Conservation (phyloP, 2,329 filamentous ascomycete genomes). For the Hymenoscyphus linearis region DNA sequence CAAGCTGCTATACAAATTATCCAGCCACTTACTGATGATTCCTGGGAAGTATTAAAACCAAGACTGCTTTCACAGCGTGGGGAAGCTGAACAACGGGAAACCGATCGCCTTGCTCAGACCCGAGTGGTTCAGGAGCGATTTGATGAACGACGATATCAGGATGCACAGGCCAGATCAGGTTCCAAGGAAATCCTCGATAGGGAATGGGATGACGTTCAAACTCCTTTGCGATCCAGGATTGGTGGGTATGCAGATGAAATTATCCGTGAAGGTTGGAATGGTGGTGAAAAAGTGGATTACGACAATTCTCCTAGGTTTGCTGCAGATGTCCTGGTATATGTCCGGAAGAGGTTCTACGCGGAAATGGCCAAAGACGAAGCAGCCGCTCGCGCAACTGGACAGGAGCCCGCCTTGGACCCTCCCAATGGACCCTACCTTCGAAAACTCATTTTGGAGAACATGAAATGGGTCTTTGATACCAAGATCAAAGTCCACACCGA, state of each 20-base stretch:
- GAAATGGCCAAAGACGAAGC: constrained; percentile 50
- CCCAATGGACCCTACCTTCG: constrained; percentile 50
- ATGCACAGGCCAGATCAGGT: constrained; percentile 37
- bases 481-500: constrained; percentile 70
- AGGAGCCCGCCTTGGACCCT: constrained; percentile 42
- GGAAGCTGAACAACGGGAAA: constrained; percentile 56
- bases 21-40: constrained; percentile 59
- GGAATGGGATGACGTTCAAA: constrained; percentile 67
- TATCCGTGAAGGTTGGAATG: constrained; percentile 60
- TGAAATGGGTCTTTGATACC: constrained; percentile 79
- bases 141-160: constrained; percentile 28
- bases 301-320: constrained; percentile 65
- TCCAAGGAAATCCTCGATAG: constrained; percentile 57
- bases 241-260: constrained; percentile 64
- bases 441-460: constrained; percentile 71
- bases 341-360: constrained; percentile 62
- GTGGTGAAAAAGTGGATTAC: constrained; percentile 56
- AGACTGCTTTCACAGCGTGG: constrained; percentile 61
- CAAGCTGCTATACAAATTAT: constrained; percentile 67
- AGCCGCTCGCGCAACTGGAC: constrained; percentile 42
- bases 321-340: constrained; percentile 62
- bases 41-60: constrained; percentile 65
- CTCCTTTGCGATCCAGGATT: constrained; percentile 60
- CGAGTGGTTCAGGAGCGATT: constrained; percentile 35
- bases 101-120: constrained; percentile 33